These are phyloP conservation scores for Purpureocillium lavendulum DNA, from an alignment of 2,329 filamentous ascomycete genomes.

Conservation along the genomic window DNA sequence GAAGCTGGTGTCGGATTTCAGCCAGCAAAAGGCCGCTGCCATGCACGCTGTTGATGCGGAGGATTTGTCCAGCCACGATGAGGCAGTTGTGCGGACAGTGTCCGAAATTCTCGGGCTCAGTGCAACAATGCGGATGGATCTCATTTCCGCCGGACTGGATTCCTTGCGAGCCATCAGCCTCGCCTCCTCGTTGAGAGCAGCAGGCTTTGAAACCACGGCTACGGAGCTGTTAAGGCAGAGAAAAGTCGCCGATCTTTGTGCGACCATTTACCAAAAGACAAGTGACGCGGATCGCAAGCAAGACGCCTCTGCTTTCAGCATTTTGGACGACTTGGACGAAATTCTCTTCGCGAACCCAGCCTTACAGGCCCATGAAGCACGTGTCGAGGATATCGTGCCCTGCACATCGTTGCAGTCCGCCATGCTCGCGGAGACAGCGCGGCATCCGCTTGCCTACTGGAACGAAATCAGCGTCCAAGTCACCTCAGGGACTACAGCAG, in stretches of 20 bases:
- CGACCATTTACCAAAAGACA: constrained; percentile 1
- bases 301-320: constrained; percentile 6
- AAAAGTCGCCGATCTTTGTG: constrained; percentile 25
- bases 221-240: constrained; percentile 52
- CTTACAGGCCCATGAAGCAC: constrained; percentile 9
- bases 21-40: constrained; percentile 9
- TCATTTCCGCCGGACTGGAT: constrained; percentile 54
- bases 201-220: constrained; percentile 47
- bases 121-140: constrained; percentile 27
- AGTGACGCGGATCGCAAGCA: not conserved
- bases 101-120: constrained; percentile 28
- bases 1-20: constrained; percentile 45
- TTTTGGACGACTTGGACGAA: constrained; percentile 9
- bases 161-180: constrained; percentile 45
- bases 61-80: constrained; percentile 8
- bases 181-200: constrained; percentile 52
- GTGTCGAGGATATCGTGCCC: constrained; percentile 36
- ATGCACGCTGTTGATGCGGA: too few species aligned
- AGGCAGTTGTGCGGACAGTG: constrained; percentile 30
- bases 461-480: constrained; percentile 68
- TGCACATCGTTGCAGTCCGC: constrained; percentile 70
- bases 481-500: constrained; percentile 19
- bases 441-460: constrained; percentile 56
- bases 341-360: constrained; percentile 11
- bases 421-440: constrained; percentile 70